Base-by-base conservation (phyloP, 345 rosid genomes). In the Fremontodendron californicum region DNA sequence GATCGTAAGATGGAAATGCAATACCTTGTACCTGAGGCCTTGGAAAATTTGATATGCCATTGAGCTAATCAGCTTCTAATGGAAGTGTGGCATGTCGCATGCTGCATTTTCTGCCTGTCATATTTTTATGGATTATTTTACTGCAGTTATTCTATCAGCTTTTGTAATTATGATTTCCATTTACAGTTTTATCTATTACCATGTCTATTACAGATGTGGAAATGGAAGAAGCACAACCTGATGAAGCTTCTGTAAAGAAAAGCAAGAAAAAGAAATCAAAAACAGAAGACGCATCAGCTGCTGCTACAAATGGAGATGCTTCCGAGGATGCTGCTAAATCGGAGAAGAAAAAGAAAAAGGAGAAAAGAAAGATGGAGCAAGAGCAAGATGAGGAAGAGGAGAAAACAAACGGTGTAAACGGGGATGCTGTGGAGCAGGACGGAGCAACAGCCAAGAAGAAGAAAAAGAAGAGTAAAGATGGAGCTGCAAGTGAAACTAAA, bases 261-360 rank as follows among this genome's bases (percentile, higher is more conserved):
- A 86, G 86, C 84, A 89, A 88, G 85, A 89, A 91, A 71, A 87
- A 85, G 89, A 88, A 88, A 73, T 85, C 89, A 0, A 89, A 87
- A 66, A 37, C 82, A 48, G 84, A 79, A 54, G 82, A 87, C 57
- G 85, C 74, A 2, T 6, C 42, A 5, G 35, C 39, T 51, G 71
- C 21, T 9, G 71, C 43, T 35, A 48, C 45, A 77, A 85, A 87
- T 60, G 87, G 49, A 35, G 71, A 60, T 71, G 76, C 70, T 21
- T 21, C 63, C 6, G 63, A 64, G 40, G 65, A 76, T 62, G 15
- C 74, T 62, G 15, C 74, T 3, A 89, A 88, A 76, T 83, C 90
- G 4, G 90, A 91, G 84, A 86, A 84, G 73, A 77, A 78, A 73
- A 88, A 85, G 76, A 77, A 73, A 78, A 88, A 79, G 74, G 83